phyloP scores from a whole-genome alignment of 345 rosid species.

The Ceriops decandra region DNA sequence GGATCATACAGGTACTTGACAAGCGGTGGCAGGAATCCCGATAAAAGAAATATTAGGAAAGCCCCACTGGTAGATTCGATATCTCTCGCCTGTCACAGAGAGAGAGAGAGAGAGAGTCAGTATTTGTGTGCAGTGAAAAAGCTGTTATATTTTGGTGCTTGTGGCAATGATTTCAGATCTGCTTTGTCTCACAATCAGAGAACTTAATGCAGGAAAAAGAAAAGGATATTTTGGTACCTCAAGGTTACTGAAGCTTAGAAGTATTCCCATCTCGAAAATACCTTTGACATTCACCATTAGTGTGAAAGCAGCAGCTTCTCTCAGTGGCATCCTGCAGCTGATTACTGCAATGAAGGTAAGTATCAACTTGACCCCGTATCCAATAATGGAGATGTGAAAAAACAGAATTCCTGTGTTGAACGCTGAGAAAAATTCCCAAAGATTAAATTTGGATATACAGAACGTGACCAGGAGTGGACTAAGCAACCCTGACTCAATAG shows the following conservation, averaged over 20 bases:
- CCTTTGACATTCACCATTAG: constrained; percentile 21
- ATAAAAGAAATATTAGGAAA: constrained; percentile 1
- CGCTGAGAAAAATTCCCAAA: background rate
- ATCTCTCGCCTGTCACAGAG: background rate
- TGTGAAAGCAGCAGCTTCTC: constrained; percentile 17
- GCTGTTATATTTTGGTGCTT: too few species aligned
- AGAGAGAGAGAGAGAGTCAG: background rate
- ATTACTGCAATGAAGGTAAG: background rate
- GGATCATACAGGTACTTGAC: constrained; percentile 20
- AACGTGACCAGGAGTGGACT: constrained; percentile 17
- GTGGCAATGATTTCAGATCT: background rate
- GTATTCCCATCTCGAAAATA: constrained; percentile 15
- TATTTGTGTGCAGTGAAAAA: background rate
- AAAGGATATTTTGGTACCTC: background rate
- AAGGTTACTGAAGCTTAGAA: constrained; percentile 11
- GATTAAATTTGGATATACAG: constrained; percentile 15
- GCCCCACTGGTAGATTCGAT: background rate
- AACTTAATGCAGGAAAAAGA: background rate
- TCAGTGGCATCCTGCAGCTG: constrained; percentile 1
- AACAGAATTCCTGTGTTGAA: background rate
- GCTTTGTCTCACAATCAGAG: background rate
- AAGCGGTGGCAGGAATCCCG: constrained; percentile 5
- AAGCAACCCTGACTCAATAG: constrained; percentile 16
- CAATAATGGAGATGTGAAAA: background rate
- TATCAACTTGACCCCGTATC: constrained; percentile 1